Percentiles rank a stretch among this genome's conserved stretches.
phyloP scores from a whole-genome alignment of 441 rosid species.

The Melastoma candidum region DNA sequence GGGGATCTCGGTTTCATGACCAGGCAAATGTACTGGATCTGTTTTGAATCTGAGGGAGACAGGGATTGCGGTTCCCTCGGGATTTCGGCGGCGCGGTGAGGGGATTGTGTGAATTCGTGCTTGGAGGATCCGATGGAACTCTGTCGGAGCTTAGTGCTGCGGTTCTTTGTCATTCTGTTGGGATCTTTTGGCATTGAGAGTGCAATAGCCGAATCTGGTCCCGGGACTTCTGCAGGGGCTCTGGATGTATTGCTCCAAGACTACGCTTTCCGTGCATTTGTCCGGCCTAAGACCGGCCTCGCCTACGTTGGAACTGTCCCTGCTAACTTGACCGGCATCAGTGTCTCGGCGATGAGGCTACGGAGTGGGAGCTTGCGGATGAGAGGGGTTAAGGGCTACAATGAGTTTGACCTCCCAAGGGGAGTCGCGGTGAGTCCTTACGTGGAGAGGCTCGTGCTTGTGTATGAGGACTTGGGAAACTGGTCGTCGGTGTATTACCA shows the following conservation, averaged over 20 bases:
- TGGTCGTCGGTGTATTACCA: constrained; percentile 59
- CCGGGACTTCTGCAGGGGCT: constrained; percentile 23
- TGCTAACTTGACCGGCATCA: constrained; percentile 62
- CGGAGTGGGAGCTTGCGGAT: constrained; percentile 76
- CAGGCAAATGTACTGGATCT: too few relatives aligned
- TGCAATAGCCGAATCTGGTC: too few relatives aligned
- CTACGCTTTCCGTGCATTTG: constrained; percentile 56
- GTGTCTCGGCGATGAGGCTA: constrained; percentile 76
- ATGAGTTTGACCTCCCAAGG: constrained; percentile 51
- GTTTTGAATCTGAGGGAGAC: too few relatives aligned
- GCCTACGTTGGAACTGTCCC: constrained; percentile 51
- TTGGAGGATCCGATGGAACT: too few relatives aligned
- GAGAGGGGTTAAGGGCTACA: constrained; percentile 33
- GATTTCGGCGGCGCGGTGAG: too few relatives aligned
- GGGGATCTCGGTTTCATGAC: too few relatives aligned
- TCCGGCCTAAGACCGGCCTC: constrained; percentile 65
- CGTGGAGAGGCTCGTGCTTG: constrained; percentile 75
- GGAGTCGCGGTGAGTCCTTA: constrained; percentile 54
- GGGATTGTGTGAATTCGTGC: too few relatives aligned
- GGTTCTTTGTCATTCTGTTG: too few relatives aligned
- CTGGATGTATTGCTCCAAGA: constrained; percentile 84
- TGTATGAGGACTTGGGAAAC: constrained; percentile 84
- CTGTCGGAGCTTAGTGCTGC: too few relatives aligned
- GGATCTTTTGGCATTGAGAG: too few relatives aligned
- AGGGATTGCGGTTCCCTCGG: too few relatives aligned